These are phyloP conservation scores for Protea cynaroides DNA, from an alignment of 164 flowering plant genomes.

Conservation along the genomic window DNA sequence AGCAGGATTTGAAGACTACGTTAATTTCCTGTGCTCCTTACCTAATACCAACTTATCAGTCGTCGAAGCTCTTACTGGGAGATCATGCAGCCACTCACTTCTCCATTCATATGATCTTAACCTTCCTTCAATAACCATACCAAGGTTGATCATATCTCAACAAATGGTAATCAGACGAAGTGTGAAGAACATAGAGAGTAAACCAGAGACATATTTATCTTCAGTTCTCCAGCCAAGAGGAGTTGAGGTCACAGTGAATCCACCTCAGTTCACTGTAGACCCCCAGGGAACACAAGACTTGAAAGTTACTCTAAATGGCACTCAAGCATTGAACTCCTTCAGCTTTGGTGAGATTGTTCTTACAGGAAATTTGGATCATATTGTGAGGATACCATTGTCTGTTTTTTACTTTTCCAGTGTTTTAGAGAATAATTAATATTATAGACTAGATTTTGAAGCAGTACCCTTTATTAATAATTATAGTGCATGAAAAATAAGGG, in stretches of 20 bases:
- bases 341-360: slow-evolving; percentile 74
- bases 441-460: too few relatives aligned
- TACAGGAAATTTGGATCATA: slow-evolving; percentile 68
- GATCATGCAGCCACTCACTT: slow-evolving; percentile 33
- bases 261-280: slow-evolving; percentile 58
- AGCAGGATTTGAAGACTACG: slow-evolving; percentile 72
- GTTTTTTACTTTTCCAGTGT: slow-evolving; percentile 36
- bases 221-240: slow-evolving; percentile 58
- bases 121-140: slow-evolving; percentile 71
- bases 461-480: too few relatives aligned
- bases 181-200: slow-evolving; percentile 48
- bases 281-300: slow-evolving; percentile 46
- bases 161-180: slow-evolving; percentile 34
- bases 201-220: slow-evolving; percentile 53
- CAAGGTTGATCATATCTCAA: slow-evolving; percentile 40
- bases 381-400: slow-evolving; percentile 72
- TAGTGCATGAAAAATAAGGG: too few relatives aligned
- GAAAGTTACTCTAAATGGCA: slow-evolving; percentile 45
- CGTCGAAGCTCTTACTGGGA: slow-evolving; percentile 51
- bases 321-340: slow-evolving; percentile 31
- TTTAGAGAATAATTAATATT: slow-evolving; percentile 1
- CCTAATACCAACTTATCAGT: slow-evolving; percentile 37
- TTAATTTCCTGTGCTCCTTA: slow-evolving; percentile 76
- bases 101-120: slow-evolving; percentile 65
- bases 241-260: slow-evolving; percentile 42